A percentile compares a stretch with the other conserved stretches of the same genome.
Evolutionary conservation across 495 filamentous ascomycete genomes (phyloP).

Genomic region (Parathielavia appendiculata): DNA sequence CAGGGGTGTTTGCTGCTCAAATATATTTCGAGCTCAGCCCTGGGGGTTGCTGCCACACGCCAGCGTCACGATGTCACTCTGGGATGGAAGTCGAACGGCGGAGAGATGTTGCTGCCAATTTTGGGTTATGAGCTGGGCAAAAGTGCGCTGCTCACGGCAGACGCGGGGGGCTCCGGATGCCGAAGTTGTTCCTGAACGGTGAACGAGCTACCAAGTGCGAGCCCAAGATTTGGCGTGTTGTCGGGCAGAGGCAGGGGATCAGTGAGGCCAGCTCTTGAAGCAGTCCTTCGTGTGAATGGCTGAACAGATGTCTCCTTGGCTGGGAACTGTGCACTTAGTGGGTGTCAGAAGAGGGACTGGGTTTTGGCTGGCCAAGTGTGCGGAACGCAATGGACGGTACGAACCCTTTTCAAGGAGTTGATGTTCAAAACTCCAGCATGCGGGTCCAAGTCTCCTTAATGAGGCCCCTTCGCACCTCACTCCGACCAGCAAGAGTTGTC

Average conservation of each 20-base stretch:
- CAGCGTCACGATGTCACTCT: not conserved
- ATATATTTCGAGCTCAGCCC: not conserved
- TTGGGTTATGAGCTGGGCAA: not conserved
- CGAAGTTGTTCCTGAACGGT: not conserved
- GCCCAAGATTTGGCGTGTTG: not conserved
- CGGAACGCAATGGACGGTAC: conserved; percentile 15
- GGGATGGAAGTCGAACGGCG: not conserved
- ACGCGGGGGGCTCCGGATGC: not conserved
- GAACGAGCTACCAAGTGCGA: conserved; percentile 14
- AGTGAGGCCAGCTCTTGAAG: conserved; percentile 15
- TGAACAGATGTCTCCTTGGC: conserved; percentile 8
- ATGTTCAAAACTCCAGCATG: conserved; percentile 8
- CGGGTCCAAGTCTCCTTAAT: conserved; percentile 3
- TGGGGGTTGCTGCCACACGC: not conserved
- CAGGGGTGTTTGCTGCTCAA: not conserved
- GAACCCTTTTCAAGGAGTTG: conserved; percentile 22
- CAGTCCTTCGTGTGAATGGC: conserved; percentile 9
- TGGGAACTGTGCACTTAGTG: conserved; percentile 21
- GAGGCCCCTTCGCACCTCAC: conserved; percentile 7
- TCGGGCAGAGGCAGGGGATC: conserved; percentile 1
- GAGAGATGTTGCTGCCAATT: not conserved
- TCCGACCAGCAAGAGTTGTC: conserved; percentile 1
- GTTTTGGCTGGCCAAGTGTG: conserved; percentile 15
- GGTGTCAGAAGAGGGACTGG: conserved; percentile 17
- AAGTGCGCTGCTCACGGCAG: conserved; percentile 6